Evolutionary conservation across 2,329 filamentous ascomycete species (phyloP).

Genomic region (Hyphodiscus sp.): DNA sequence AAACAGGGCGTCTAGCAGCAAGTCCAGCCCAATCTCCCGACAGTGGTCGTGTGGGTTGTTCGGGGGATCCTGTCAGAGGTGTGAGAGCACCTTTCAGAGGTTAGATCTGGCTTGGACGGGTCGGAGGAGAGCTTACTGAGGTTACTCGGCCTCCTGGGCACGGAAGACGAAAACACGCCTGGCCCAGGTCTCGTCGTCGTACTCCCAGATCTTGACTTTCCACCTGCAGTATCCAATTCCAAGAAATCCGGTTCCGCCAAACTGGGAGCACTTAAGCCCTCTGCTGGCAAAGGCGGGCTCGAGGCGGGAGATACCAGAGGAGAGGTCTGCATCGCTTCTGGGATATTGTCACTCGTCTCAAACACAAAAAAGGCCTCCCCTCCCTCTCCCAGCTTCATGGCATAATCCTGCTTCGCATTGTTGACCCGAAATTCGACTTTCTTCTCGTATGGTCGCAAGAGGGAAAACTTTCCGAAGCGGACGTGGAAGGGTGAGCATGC

Average conservation of each 20-base stretch:
- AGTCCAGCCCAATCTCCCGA: conserved; percentile 46
- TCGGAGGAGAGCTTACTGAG: conserved; percentile 21
- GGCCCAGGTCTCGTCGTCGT: conserved; percentile 39
- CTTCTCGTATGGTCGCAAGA: conserved; percentile 92
- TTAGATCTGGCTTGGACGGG: conserved; percentile 12
- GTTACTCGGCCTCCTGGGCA: conserved; percentile 26
- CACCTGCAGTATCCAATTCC: conserved; percentile 43
- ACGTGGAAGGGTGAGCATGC: conserved; percentile 97
- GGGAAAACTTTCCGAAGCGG: conserved; percentile 96
- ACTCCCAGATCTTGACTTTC: conserved; percentile 36
- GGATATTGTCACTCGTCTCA: conserved; percentile 85
- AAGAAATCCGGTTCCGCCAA: conserved; percentile 66
- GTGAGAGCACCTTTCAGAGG: conserved; percentile 34
- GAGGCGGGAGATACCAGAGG: conserved; percentile 84
- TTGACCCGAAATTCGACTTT: conserved; percentile 99
- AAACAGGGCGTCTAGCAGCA: conserved; percentile 38
- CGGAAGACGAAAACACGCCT: conserved; percentile 34
- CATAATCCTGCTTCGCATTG: conserved; percentile 81
- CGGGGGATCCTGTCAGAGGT: conserved; percentile 48
- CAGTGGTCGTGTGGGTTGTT: conserved; percentile 38
- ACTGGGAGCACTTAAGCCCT: conserved; percentile 36
- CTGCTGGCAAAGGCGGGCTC: conserved; percentile 63
- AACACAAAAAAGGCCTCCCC: conserved; percentile 99
- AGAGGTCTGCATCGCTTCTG: conserved; percentile 89
- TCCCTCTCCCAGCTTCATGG: conserved; percentile 97